Evolutionary conservation across 179 eudicot genomes (phyloP).

Genomic region (Monotropa hypopitys): DNA sequence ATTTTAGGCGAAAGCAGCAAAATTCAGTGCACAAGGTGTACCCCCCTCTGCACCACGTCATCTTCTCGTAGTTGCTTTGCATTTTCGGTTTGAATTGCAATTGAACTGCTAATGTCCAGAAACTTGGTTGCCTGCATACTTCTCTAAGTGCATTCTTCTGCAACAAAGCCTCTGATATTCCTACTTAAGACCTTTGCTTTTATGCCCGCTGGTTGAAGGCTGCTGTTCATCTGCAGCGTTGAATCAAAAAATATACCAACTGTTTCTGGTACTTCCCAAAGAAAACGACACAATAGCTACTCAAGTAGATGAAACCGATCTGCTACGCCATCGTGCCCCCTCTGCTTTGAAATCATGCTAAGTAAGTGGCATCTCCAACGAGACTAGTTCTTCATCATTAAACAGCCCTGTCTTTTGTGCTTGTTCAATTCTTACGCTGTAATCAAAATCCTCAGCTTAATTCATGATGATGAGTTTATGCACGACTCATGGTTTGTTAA

Average conservation of each 20-base stretch:
- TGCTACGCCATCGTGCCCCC: not conserved
- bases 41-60: slow-evolving; percentile 23
- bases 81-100: slow-evolving; percentile 17
- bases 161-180: slow-evolving; percentile 12
- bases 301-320: not conserved
- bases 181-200: slow-evolving; percentile 1
- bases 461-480: not conserved
- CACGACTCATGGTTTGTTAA: not conserved
- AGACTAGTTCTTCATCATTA: not conserved
- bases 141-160: slow-evolving; percentile 11
- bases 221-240: not conserved
- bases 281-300: slow-evolving; percentile 1
- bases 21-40: slow-evolving; percentile 25
- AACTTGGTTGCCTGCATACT: slow-evolving; percentile 9
- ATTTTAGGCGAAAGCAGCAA: slow-evolving; percentile 32
- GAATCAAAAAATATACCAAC: not conserved
- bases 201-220: not conserved
- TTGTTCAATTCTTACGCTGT: not conserved
- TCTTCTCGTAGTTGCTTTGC: slow-evolving; percentile 21
- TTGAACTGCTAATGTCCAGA: slow-evolving; percentile 17
- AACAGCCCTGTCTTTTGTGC: not conserved
- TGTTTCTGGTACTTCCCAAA: not conserved
- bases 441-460: not conserved
- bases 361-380: not conserved
- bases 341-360: not conserved